phyloP scores from a whole-genome alignment of 2,329 filamentous ascomycete genomes.

The Aureobasidium sp. region DNA sequence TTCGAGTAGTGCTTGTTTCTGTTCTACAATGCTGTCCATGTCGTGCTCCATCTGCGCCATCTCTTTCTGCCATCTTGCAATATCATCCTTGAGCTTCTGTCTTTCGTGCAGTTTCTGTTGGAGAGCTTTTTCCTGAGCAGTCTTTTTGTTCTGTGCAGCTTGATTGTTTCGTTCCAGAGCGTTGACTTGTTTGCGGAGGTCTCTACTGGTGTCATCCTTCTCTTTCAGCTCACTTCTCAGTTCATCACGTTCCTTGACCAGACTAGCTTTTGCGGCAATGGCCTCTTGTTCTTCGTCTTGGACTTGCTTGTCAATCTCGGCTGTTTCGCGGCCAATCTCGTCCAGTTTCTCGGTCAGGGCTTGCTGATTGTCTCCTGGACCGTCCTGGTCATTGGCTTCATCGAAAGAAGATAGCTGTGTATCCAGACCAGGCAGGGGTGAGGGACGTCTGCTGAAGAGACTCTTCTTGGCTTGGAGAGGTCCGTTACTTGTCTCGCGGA shows the following conservation, averaged over 20 bases:
- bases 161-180: constrained; percentile 85
- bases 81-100: constrained; percentile 74
- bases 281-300: constrained; percentile 65
- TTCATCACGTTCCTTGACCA: constrained; percentile 82
- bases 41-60: constrained; percentile 58
- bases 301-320: constrained; percentile 77
- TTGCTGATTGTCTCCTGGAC: constrained; percentile 70
- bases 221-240: constrained; percentile 83
- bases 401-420: constrained; percentile 40
- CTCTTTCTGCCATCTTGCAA: constrained; percentile 72
- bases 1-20: constrained; percentile 40
- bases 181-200: constrained; percentile 83
- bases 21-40: constrained; percentile 52
- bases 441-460: constrained; percentile 78
- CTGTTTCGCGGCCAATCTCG: constrained; percentile 81
- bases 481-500: constrained; percentile 70
- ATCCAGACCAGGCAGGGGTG: constrained; percentile 54
- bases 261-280: constrained; percentile 44
- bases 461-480: constrained; percentile 64
- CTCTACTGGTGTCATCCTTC: constrained; percentile 90
- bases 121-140: constrained; percentile 78
- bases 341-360: constrained; percentile 87
- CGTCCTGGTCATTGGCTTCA: constrained; percentile 55
- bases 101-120: constrained; percentile 75
- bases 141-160: constrained; percentile 79